These are phyloP conservation scores for Delonix regia DNA, from an alignment of 306 rosid genomes.

Conservation along the genomic window DNA sequence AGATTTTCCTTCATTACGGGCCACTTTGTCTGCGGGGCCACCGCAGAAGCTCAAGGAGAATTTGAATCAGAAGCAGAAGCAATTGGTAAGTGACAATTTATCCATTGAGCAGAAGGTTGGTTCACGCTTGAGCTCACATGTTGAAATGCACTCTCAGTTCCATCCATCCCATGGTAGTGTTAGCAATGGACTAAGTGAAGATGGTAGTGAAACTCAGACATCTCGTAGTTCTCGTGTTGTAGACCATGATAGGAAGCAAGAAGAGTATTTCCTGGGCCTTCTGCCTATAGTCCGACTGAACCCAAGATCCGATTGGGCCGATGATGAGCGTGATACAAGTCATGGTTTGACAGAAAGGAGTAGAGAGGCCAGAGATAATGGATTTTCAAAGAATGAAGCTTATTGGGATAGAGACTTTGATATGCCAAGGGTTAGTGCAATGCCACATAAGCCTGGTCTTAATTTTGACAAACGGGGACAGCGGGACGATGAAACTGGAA, in stretches of 20 bases:
- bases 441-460: slow-evolving; percentile 64
- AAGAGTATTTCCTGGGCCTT: slow-evolving; percentile 76
- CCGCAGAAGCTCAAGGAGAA: slow-evolving; percentile 70
- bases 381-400: slow-evolving; percentile 62
- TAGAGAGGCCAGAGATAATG: slow-evolving; percentile 77
- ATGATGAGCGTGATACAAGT: slow-evolving; percentile 96
- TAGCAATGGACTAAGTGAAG: slow-evolving; percentile 41
- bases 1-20: slow-evolving; percentile 87
- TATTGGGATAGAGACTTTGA: slow-evolving; percentile 85
- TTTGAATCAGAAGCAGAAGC: slow-evolving; percentile 57
- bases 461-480: slow-evolving; percentile 67
- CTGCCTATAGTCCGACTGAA: slow-evolving; percentile 74
- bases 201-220: slow-evolving; percentile 39
- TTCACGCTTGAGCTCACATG: slow-evolving; percentile 40
- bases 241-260: slow-evolving; percentile 55
- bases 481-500: slow-evolving; percentile 79
- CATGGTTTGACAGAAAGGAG: slow-evolving; percentile 60
- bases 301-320: slow-evolving; percentile 95
- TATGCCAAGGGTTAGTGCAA: slow-evolving; percentile 70
- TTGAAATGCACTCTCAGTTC: slow-evolving; percentile 48
- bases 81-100: slow-evolving; percentile 39
- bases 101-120: slow-evolving; percentile 51
- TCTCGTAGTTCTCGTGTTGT: slow-evolving; percentile 43
- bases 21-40: slow-evolving; percentile 66
- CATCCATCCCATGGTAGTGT: slow-evolving; percentile 38